Evolutionary conservation across 495 filamentous ascomycete species (phyloP).

Genomic region (Paragyromitra xinjiangensis): DNA sequence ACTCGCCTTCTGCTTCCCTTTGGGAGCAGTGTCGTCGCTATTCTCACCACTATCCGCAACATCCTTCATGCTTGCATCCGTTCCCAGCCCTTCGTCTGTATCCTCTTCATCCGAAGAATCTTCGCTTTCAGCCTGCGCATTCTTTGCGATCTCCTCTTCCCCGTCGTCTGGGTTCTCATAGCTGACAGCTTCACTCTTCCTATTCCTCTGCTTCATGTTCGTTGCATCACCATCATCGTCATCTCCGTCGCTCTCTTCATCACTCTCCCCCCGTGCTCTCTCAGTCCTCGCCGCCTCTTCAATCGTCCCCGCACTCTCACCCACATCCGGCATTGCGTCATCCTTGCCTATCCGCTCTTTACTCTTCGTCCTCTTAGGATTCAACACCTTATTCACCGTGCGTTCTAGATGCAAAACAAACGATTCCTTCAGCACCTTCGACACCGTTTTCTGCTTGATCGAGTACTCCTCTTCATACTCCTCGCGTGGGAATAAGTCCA

Average conservation of each 20-base stretch:
- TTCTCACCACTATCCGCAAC: conserved; percentile 61
- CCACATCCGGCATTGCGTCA: conserved; percentile 81
- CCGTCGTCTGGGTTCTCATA: conserved; percentile 94
- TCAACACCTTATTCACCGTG: conserved; percentile 76
- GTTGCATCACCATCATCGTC: conserved; percentile 85
- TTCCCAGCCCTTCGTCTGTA: conserved; percentile 68
- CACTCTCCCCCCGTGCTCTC: conserved; percentile 64
- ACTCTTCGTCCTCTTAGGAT: conserved; percentile 73
- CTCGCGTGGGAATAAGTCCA: conserved; percentile 81
- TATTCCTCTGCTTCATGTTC: conserved; percentile 74
- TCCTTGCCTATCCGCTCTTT: conserved; percentile 68
- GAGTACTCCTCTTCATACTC: conserved; percentile 89
- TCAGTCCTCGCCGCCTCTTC: conserved; percentile 60
- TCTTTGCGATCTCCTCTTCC: conserved; percentile 72
- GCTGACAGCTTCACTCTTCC: conserved; percentile 79
- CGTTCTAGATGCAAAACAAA: conserved; percentile 76
- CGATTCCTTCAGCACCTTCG: conserved; percentile 77
- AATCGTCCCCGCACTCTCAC: conserved; percentile 74
- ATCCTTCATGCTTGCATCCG: conserved; percentile 55
- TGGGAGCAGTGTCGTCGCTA: conserved; percentile 52
- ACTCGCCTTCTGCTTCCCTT: conserved; percentile 20
- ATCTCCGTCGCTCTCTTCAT: conserved; percentile 74
- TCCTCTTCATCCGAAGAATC: conserved; percentile 63
- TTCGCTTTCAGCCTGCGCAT: conserved; percentile 64
- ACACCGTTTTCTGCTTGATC: conserved; percentile 78